These are phyloP conservation scores for Apiospora koreana DNA, from an alignment of 2,329 filamentous ascomycete genomes.

Conservation along the genomic window DNA sequence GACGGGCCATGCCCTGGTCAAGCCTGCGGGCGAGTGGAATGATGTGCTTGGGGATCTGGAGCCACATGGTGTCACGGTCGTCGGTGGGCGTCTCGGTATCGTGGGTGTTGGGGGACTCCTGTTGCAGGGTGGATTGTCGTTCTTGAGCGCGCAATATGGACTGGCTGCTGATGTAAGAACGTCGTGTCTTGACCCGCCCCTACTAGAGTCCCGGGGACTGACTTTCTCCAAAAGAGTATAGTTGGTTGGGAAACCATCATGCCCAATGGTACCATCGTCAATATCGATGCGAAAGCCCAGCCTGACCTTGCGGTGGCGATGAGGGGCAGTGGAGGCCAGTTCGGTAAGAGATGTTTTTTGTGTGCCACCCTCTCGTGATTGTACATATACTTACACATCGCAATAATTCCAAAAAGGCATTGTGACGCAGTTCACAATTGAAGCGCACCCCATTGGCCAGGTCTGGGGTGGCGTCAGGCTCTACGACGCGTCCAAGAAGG, in stretches of 20 bases:
- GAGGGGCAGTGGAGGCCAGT: constrained; percentile 30
- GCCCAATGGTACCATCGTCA: constrained; percentile 26
- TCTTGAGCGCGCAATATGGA: constrained; percentile 30
- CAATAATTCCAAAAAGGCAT: constrained; percentile 27
- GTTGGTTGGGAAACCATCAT: constrained; percentile 29
- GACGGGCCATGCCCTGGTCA: constrained; percentile 37
- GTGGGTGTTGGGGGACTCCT: constrained; percentile 31
- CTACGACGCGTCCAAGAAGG: constrained; percentile 30
- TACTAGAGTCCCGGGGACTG: neutral
- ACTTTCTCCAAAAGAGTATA: constrained; percentile 17
- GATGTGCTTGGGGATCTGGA: constrained; percentile 36
- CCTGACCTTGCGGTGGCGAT: constrained; percentile 30
- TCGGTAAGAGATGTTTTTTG: constrained; percentile 21
- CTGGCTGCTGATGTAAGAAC: constrained; percentile 29
- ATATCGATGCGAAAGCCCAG: constrained; percentile 26
- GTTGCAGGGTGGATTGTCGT: constrained; percentile 31
- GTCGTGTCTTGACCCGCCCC: neutral
- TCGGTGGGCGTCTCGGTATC: constrained; percentile 31
- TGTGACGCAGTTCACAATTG: constrained; percentile 34
- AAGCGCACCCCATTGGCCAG: constrained; percentile 32
- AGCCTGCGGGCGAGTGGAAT: constrained; percentile 41
- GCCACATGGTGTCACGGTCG: constrained; percentile 34
- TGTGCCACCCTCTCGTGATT: neutral
- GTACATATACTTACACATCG: neutral
- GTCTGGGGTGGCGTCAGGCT: constrained; percentile 40